These are phyloP conservation scores for Adansonia digitata DNA, from an alignment of 345 rosid genomes.

Conservation along the genomic window DNA sequence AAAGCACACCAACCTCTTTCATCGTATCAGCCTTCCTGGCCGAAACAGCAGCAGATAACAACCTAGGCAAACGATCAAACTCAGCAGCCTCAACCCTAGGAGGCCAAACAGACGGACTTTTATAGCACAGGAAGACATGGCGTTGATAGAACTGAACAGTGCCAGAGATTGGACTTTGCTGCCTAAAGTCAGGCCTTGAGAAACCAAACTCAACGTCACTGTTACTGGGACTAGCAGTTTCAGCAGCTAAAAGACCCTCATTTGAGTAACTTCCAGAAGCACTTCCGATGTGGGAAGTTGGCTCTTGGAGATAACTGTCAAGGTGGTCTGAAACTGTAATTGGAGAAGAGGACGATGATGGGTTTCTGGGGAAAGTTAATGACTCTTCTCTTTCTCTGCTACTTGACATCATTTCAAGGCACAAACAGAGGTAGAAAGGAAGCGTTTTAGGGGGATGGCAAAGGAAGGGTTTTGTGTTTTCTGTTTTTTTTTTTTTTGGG, in stretches of 20 bases:
- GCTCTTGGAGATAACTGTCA: conserved; percentile 47
- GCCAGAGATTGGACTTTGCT: conserved; percentile 50
- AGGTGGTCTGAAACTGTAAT: conserved; percentile 60
- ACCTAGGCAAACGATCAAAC: conserved; percentile 98
- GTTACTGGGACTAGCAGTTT: conserved; percentile 16
- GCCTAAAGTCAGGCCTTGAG: conserved; percentile 70
- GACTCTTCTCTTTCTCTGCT: conserved; percentile 58
- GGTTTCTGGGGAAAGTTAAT: conserved; percentile 45
- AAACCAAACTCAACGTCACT: conserved; percentile 73
- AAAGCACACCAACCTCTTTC: conserved; percentile 43
- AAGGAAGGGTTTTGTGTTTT: background rate
- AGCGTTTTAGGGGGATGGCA: background rate
- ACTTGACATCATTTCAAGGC: conserved; percentile 41
- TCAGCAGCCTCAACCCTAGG: conserved; percentile 95
- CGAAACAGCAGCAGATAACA: conserved; percentile 72
- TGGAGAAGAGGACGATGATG: conserved; percentile 67
- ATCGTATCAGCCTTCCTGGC: conserved; percentile 62
- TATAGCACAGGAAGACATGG: conserved; percentile 89
- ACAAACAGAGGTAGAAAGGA: background rate
- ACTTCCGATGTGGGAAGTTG: conserved; percentile 51
- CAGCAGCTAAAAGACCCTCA: conserved; percentile 54
- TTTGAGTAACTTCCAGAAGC: conserved; percentile 78
- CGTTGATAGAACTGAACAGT: conserved; percentile 83
- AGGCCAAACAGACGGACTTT: conserved; percentile 93
- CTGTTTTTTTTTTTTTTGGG: background rate